These are phyloP conservation scores for Aspergillus flavus DNA, from an alignment of 2,329 filamentous ascomycete genomes.

Conservation along the genomic window DNA sequence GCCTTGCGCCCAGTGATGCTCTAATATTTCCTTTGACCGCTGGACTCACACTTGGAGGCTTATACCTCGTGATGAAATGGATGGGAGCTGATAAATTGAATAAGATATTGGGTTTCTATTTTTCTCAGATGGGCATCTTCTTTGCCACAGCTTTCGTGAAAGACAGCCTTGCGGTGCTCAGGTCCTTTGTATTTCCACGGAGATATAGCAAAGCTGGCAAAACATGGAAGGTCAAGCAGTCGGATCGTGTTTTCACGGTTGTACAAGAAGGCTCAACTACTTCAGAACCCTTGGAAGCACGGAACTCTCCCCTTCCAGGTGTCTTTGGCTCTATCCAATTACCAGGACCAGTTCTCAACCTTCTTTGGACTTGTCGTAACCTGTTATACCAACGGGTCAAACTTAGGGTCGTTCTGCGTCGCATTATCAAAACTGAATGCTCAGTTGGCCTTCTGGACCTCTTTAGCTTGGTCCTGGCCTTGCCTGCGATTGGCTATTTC, in stretches of 20 bases:
- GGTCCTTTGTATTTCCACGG: conserved; percentile 72
- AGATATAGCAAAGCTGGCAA: conserved; percentile 61
- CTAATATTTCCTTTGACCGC: conserved; percentile 82
- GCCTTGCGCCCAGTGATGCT: conserved; percentile 75
- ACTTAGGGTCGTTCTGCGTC: conserved; percentile 58
- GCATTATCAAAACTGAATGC: conserved; percentile 47
- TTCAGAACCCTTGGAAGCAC: conserved; percentile 21
- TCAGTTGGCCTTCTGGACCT: conserved; percentile 50
- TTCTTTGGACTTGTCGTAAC: conserved; percentile 55
- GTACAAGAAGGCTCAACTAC: conserved; percentile 12
- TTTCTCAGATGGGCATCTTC: conserved; percentile 76
- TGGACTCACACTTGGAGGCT: conserved; percentile 67
- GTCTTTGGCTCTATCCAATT: conserved; percentile 52
- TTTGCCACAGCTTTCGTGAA: conserved; percentile 73
- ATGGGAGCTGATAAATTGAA: conserved; percentile 79
- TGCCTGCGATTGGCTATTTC: conserved; percentile 65
- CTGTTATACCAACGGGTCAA: conserved; percentile 54
- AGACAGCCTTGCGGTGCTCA: conserved; percentile 67
- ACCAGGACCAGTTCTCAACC: conserved; percentile 32
- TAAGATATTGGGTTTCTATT: conserved; percentile 80
- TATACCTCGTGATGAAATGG: conserved; percentile 90
- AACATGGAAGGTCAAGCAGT: conserved; percentile 50
- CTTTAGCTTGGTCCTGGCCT: conserved; percentile 59
- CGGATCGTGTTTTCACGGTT: conserved; percentile 33
- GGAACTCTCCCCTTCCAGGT: conserved; percentile 56